Evolutionary conservation across 2,329 filamentous ascomycete genomes (phyloP).

Genomic region (Rutstroemia sp.): DNA sequence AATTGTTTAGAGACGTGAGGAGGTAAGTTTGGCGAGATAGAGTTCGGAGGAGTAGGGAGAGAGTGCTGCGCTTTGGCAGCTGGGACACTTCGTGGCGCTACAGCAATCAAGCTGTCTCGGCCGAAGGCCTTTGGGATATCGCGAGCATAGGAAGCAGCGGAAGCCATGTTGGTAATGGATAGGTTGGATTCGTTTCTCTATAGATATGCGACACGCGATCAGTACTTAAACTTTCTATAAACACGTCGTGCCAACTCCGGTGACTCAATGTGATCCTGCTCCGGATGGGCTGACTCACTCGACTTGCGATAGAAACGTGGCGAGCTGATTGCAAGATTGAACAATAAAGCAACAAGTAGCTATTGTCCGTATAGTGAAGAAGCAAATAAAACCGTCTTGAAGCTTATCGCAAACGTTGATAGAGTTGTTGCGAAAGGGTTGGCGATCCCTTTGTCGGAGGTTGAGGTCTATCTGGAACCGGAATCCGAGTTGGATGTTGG

Average conservation of each 20-base stretch:
- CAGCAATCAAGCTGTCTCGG: slow-evolving; percentile 68
- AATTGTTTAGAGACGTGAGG: slow-evolving; percentile 72
- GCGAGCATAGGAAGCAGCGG: slow-evolving; percentile 55
- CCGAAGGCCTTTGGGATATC: slow-evolving; percentile 53
- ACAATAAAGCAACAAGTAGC: slow-evolving; percentile 20
- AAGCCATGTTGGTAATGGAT: slow-evolving; percentile 46
- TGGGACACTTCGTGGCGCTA: slow-evolving; percentile 59
- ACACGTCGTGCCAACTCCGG: slow-evolving; percentile 11
- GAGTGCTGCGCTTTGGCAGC: slow-evolving; percentile 43
- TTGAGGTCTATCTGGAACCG: slow-evolving; percentile 3
- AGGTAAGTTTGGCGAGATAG: slow-evolving; percentile 80
- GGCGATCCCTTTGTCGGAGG: slow-evolving; percentile 11
- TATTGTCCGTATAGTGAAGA: slow-evolving; percentile 16
- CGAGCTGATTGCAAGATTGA: slow-evolving; percentile 19
- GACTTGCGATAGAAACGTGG: slow-evolving; percentile 29
- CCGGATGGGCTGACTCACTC: slow-evolving; percentile 27
- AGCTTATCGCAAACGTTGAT: slow-evolving; percentile 22
- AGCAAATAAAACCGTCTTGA: slow-evolving; percentile 13
- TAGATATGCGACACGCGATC: slow-evolving; percentile 23
- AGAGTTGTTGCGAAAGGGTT: slow-evolving; percentile 18
- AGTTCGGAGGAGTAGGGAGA: slow-evolving; percentile 89
- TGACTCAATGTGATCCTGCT: slow-evolving; percentile 1
- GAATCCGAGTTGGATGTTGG: background rate
- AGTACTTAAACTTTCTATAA: slow-evolving; percentile 14
- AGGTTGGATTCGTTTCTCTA: slow-evolving; percentile 27